Percentiles rank a stretch among this genome's conserved stretches.
phyloP scores from a whole-genome alignment of 169 alveolate species.

The Plasmodium knowlesi region DNA sequence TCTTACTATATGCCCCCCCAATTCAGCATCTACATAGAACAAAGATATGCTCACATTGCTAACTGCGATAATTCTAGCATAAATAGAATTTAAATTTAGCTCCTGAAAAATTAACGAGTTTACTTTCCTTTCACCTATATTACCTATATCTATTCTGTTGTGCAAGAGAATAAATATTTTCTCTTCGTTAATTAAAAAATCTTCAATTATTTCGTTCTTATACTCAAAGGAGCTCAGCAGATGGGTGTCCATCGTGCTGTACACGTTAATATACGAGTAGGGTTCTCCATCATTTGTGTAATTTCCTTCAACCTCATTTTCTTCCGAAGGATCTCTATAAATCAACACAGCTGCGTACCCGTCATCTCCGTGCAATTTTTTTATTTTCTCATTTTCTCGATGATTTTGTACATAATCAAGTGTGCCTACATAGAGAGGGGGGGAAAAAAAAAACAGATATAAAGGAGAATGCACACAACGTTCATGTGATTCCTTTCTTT shows the following conservation, averaged over 20 bases:
- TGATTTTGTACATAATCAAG: conserved; percentile 27
- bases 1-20: background rate
- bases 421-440: background rate
- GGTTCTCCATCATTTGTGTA: background rate
- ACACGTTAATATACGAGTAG: conserved; percentile 44
- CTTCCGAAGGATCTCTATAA: background rate
- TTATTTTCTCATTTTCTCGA: conserved; percentile 48
- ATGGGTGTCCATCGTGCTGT: conserved; percentile 1
- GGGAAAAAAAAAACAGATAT: background rate
- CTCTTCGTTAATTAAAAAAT: conserved; percentile 43
- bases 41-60: background rate
- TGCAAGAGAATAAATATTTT: conserved; percentile 20
- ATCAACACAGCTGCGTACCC: conserved; percentile 33
- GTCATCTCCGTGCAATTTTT: conserved; percentile 53
- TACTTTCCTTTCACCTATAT: conserved; percentile 14
- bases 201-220: conserved; percentile 41
- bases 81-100: conserved; percentile 24
- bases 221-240: conserved; percentile 44
- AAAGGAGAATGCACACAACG: background rate
- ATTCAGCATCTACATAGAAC: conserved; percentile 39
- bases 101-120: conserved; percentile 26
- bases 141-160: conserved; percentile 51
- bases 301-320: background rate
- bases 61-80: conserved; percentile 12
- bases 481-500: background rate